Evolutionary conservation across 2,329 filamentous ascomycete species (phyloP).

Genomic region (Diaporthe sp.): DNA sequence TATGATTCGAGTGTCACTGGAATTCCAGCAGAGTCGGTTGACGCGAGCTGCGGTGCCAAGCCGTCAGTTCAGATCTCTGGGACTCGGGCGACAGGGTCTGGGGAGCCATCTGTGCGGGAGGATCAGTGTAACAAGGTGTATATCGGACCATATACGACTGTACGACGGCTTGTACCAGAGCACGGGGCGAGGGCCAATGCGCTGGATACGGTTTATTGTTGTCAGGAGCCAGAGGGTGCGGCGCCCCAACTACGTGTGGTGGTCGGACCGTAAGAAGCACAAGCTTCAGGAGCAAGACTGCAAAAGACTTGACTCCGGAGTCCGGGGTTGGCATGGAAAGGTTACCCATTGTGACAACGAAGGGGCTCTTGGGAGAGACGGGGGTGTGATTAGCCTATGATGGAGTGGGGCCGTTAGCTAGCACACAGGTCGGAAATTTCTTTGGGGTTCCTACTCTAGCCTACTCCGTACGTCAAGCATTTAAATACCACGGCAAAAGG

Average conservation of each 20-base stretch:
- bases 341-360: neutral
- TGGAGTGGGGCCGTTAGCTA: neutral
- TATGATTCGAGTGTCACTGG: conserved; percentile 24
- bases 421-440: conserved; percentile 19
- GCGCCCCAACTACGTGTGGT: neutral
- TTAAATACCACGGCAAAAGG: conserved; percentile 10
- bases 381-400: conserved; percentile 10
- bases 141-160: conserved; percentile 1
- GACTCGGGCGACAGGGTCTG: conserved; percentile 22
- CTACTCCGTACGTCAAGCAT: neutral
- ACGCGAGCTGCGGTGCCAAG: conserved; percentile 20
- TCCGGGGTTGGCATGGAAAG: neutral
- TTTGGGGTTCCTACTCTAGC: conserved; percentile 12
- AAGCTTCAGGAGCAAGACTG: conserved; percentile 7
- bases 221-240: neutral
- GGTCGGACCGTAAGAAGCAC: conserved; percentile 4
- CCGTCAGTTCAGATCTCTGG: conserved; percentile 28
- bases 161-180: conserved; percentile 3
- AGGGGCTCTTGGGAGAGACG: neutral
- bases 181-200: conserved; percentile 6
- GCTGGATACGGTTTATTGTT: neutral
- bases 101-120: conserved; percentile 27
- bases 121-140: conserved; percentile 25
- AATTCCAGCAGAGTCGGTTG: conserved; percentile 11
- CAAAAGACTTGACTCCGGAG: neutral